Conservation (phyloP, 2,329 filamentous ascomycete genomes). For the Sporothrix sp. region DNA sequence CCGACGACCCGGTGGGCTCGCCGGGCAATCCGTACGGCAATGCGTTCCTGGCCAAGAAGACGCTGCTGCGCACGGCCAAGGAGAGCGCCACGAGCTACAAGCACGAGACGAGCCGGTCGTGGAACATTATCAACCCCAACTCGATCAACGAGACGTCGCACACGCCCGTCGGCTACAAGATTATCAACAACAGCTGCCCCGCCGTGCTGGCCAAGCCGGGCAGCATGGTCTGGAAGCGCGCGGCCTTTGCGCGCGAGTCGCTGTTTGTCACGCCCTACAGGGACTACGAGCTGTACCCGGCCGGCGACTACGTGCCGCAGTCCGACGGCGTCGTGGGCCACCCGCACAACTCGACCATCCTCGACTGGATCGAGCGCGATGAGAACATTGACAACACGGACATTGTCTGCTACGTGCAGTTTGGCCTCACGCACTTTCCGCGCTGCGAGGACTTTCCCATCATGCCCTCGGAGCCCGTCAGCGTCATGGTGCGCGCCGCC, state of each 20-base stretch:
- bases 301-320: constrained; percentile 78
- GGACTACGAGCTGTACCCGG: constrained; percentile 75
- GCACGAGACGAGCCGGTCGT: constrained; percentile 55
- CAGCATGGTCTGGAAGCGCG: constrained; percentile 81
- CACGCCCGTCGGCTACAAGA: constrained; percentile 79
- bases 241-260: constrained; percentile 76
- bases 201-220: constrained; percentile 69
- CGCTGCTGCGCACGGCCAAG: constrained; percentile 61
- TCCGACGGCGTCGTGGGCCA: constrained; percentile 67
- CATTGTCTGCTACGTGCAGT: constrained; percentile 87
- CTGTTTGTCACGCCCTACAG: constrained; percentile 80
- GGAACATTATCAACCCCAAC: constrained; percentile 38
- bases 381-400: constrained; percentile 70
- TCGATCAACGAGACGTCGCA: constrained; percentile 50
- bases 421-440: constrained; percentile 83
- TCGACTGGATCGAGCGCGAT: constrained; percentile 64
- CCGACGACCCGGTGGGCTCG: constrained; percentile 66
- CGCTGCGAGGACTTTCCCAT: constrained; percentile 83
- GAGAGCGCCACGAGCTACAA: constrained; percentile 72
- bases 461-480: constrained; percentile 84
- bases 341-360: constrained; percentile 42
- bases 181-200: constrained; percentile 78
- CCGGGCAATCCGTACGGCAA: constrained; percentile 82
- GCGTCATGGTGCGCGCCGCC: constrained; percentile 63
- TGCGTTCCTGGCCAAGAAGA: constrained; percentile 79